These are phyloP conservation scores for Globisporangium uncinulatum DNA, from an alignment of 352 stramenopile species.

Conservation along the genomic window DNA sequence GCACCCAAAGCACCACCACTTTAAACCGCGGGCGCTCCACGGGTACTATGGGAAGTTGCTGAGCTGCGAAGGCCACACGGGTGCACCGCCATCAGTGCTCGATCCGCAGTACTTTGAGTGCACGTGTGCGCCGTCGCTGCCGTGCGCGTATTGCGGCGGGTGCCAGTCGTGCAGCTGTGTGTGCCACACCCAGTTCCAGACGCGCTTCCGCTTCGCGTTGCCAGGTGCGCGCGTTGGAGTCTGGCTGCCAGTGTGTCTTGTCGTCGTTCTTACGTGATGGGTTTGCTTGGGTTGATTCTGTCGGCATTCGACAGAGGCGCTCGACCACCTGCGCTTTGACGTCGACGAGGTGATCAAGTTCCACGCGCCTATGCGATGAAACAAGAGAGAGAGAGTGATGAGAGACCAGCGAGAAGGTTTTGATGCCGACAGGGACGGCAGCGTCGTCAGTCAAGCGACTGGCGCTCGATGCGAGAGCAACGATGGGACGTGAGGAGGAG, in stretches of 20 bases:
- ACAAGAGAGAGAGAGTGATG: too few species aligned
- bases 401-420: neutral
- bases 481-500: too few species aligned
- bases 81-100: slow-evolving; percentile 58
- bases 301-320: slow-evolving; percentile 12
- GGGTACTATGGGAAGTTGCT: slow-evolving; percentile 63
- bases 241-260: neutral
- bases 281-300: slow-evolving; percentile 1
- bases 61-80: slow-evolving; percentile 73
- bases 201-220: slow-evolving; percentile 67
- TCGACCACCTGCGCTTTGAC: slow-evolving; percentile 30
- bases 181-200: slow-evolving; percentile 86
- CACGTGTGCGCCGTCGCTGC: slow-evolving; percentile 47
- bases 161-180: slow-evolving; percentile 79
- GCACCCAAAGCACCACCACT: slow-evolving; percentile 68
- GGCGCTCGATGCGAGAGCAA: too few species aligned
- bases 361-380: slow-evolving; percentile 23
- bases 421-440: too few species aligned
- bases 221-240: slow-evolving; percentile 38
- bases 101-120: slow-evolving; percentile 75
- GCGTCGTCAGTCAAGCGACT: too few species aligned
- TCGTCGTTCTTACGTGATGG: neutral
- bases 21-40: slow-evolving; percentile 53
- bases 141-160: slow-evolving; percentile 62
- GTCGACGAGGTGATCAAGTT: slow-evolving; percentile 40